Evolutionary conservation across 345 rosid species (phyloP), one percentile per base, ranked within the genome.

Genomic region (Luvunga scandens): DNA sequence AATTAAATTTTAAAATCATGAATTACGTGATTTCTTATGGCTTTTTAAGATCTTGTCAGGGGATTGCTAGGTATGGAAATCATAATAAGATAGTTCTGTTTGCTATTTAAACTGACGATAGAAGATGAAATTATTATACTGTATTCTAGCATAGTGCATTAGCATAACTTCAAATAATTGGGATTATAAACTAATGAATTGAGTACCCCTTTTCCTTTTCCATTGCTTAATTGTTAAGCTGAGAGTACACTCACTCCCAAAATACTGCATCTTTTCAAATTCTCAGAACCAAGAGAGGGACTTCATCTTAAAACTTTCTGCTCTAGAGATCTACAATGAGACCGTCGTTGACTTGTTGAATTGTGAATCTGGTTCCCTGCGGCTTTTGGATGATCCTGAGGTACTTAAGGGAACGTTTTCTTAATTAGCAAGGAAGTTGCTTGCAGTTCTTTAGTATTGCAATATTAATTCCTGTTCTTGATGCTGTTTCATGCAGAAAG

Each of bases 371-470:
- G 92, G 95, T 64, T 84, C 91, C 77, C 94, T 95, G 78, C 85
- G 98, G 70, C 98, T 95, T 84, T 79, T 92, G 84, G 98, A 95
- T 86, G 98, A 95, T 89, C 97, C 98, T 66, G 98, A 95, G 98
- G 98, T 92, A 88, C 64, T 78, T 73, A 66, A 67, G 74, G 64
- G 19, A 59, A 66, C 55, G 57, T 63, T 14, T 56, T 56, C 27
- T 30, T 50, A 53, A 16, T 53, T 30, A 22, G 28, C 19, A 36
- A 18, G 7, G 38, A 70, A 45, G 18, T 38, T 14, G 28, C n/a
- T 13, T 8, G 21, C 34, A 24, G n/a, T 33, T 48, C 50, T 39
- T 33, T 64, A 57, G 73, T 31, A 69, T 76, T 59, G n/a, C 62
- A 78, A 30, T 65, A 76, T 27, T 33, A 76, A 74, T 25, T 48